A percentile compares a stretch with the other conserved stretches of the same genome.
phyloP scores from a whole-genome alignment of 768 basidiomycete genomes.

The Phanerochaete sordida region DNA sequence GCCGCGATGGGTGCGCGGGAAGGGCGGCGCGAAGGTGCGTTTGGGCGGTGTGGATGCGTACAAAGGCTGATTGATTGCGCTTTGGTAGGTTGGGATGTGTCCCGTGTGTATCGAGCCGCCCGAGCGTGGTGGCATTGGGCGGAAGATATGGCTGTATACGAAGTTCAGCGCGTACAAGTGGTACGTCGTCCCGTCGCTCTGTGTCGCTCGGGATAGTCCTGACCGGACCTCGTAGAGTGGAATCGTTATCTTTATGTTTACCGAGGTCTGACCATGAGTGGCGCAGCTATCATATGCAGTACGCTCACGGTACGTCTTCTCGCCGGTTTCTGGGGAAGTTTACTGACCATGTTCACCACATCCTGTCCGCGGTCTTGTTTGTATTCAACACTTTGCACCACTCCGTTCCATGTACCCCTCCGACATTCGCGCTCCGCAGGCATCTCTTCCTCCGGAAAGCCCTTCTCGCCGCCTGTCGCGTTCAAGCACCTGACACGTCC shows the following conservation, averaged over 20 bases:
- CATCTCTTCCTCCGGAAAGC: constrained; percentile 62
- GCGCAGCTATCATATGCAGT: constrained; percentile 81
- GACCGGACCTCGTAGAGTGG: constrained; percentile 7
- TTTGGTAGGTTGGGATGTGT: constrained; percentile 53
- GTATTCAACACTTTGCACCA: background rate
- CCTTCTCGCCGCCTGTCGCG: constrained; percentile 73
- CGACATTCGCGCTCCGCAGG: constrained; percentile 37
- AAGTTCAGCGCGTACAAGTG: constrained; percentile 84
- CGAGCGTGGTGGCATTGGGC: constrained; percentile 60
- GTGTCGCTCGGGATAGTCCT: background rate
- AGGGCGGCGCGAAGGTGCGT: constrained; percentile 53
- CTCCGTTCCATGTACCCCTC: no score
- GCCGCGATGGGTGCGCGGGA: constrained; percentile 72
- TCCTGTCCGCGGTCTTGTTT: no score
- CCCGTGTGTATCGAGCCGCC: constrained; percentile 67
- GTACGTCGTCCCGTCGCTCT: constrained; percentile 40
- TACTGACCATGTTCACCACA: no score
- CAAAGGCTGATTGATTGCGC: no score
- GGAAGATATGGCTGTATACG: constrained; percentile 69
- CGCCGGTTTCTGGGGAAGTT: background rate
- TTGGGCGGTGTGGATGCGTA: no score
- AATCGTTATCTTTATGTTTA: background rate
- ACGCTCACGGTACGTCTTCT: constrained; percentile 55
- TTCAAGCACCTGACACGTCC: constrained; percentile 49
- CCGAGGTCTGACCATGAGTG: background rate